Percentiles rank a stretch among this genome's conserved stretches.
phyloP scores from a whole-genome alignment of 2,329 filamentous ascomycete genomes.

The Claviceps sp. region DNA sequence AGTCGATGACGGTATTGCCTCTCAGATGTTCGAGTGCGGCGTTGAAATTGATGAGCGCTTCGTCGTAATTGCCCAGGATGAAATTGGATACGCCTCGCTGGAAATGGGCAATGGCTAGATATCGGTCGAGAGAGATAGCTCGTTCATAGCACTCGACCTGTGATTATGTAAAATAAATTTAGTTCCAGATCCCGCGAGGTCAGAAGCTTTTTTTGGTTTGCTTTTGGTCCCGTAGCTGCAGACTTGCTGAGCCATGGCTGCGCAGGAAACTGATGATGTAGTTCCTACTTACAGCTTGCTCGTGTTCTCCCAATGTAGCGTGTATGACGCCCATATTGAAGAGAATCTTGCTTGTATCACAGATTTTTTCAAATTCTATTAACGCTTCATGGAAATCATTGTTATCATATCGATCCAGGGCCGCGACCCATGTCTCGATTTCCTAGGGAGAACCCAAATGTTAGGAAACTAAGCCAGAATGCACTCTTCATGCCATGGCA shows the following conservation, averaged over 20 bases:
- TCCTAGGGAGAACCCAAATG: constrained; percentile 43
- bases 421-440: constrained; percentile 97
- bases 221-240: not conserved
- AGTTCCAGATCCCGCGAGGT: not conserved
- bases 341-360: constrained; percentile 93
- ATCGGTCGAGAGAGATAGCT: constrained; percentile 81
- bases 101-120: constrained; percentile 95
- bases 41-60: constrained; percentile 96
- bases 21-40: constrained; percentile 89
- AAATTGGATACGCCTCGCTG: constrained; percentile 98
- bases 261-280: not conserved
- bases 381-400: constrained; percentile 92
- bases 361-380: constrained; percentile 69
- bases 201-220: no score
- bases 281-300: constrained; percentile 63
- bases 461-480: not conserved
- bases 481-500: not conserved
- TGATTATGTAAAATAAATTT: not conserved
- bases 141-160: constrained; percentile 92
- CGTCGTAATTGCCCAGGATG: constrained; percentile 89
- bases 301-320: constrained; percentile 89
- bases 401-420: constrained; percentile 85
- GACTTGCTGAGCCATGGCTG: not conserved
- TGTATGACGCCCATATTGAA: constrained; percentile 99
- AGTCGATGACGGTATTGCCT: constrained; percentile 95